Conservation (phyloP, 2,329 filamentous ascomycete genomes). For the Leptosphaerulina australis region DNA sequence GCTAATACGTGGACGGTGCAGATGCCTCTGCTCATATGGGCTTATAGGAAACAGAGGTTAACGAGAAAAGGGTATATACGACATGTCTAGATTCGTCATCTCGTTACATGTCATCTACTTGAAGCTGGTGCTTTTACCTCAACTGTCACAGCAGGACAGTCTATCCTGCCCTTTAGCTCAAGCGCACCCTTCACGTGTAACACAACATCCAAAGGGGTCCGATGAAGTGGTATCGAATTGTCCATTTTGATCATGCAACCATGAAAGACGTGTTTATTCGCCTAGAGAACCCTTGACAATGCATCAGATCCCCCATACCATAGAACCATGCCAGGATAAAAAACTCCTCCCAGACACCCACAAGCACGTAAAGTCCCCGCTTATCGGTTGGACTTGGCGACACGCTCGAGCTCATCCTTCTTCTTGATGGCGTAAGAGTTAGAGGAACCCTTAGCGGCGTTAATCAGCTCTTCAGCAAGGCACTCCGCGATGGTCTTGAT, state of each 20-base stretch:
- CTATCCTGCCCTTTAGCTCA: slow-evolving; percentile 4
- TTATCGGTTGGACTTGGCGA: slow-evolving; percentile 99
- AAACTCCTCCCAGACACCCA: slow-evolving; percentile 46
- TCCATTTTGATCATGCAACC: slow-evolving; percentile 50
- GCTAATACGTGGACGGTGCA: too few relatives aligned
- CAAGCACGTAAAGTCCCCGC: slow-evolving; percentile 49
- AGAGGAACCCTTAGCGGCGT: slow-evolving; percentile 99
- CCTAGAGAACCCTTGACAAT: slow-evolving; percentile 46
- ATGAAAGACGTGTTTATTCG: slow-evolving; percentile 49
- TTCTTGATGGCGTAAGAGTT: slow-evolving; percentile 99
- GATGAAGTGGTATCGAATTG: slow-evolving; percentile 39
- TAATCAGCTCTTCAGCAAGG: slow-evolving; percentile 99
- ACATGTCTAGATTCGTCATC: slow-evolving; percentile 19
- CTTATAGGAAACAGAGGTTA: neutral
- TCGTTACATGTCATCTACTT: slow-evolving; percentile 17
- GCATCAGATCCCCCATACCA: slow-evolving; percentile 43
- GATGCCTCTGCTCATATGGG: too few relatives aligned
- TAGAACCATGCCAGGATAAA: slow-evolving; percentile 42
- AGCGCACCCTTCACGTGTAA: slow-evolving; percentile 20
- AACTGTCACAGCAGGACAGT: slow-evolving; percentile 5
- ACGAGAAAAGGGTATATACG: neutral
- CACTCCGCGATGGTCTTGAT: slow-evolving; percentile 99
- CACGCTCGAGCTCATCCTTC: slow-evolving; percentile 99
- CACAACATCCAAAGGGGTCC: slow-evolving; percentile 12
- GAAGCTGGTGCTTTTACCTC: slow-evolving; percentile 12